phyloP scores from a whole-genome alignment of 2,329 filamentous ascomycete genomes.

The Pseudogymnoascus sp. region DNA sequence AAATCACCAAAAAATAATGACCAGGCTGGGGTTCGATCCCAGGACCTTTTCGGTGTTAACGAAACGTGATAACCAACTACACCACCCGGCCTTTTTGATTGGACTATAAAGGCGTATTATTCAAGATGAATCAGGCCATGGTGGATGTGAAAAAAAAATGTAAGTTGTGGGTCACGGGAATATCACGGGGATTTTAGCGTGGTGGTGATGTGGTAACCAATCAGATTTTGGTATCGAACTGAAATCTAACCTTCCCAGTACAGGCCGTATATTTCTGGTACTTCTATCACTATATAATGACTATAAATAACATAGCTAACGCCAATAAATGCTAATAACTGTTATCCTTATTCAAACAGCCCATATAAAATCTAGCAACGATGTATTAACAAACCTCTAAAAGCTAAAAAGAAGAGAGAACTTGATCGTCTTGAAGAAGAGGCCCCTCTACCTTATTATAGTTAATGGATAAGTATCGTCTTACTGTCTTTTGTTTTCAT shows the following conservation, averaged over 20 bases:
- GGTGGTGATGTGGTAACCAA: not conserved
- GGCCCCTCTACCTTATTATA: not conserved
- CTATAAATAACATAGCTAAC: not conserved
- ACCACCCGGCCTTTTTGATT: constrained; percentile 5
- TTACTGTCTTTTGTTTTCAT: not conserved
- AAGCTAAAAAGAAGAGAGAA: not conserved
- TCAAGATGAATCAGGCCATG: not conserved
- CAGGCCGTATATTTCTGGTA: not conserved
- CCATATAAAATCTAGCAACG: not conserved
- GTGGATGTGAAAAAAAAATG: not conserved
- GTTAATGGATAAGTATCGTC: not conserved
- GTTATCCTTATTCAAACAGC: not conserved
- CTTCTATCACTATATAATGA: not conserved
- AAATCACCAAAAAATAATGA: constrained; percentile 1
- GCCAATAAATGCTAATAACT: not conserved
- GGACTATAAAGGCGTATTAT: not conserved
- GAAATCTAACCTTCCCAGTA: not conserved
- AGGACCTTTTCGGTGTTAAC: constrained; percentile 8
- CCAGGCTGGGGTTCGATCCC: constrained; percentile 7
- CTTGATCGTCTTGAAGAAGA: not conserved
- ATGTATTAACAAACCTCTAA: not conserved
- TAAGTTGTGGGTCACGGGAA: constrained; percentile 1
- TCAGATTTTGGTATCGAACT: not conserved
- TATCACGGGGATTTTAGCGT: not conserved
- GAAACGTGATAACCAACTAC: constrained; percentile 8